phyloP scores from a whole-genome alignment of 305 asterid species.

The Fraxinus paxiana region DNA sequence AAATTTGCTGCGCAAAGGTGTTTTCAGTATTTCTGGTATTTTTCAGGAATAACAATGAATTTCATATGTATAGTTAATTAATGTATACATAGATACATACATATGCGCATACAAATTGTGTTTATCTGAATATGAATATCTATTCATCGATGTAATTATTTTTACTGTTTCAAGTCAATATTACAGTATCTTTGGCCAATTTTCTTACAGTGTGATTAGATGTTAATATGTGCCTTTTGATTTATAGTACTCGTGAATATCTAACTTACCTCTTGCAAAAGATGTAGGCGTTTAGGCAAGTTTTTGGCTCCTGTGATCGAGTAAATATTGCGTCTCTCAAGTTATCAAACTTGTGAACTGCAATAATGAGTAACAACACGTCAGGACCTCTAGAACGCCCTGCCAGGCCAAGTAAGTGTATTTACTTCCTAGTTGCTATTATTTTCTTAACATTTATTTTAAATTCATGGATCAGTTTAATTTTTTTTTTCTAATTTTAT shows the following conservation, averaged over 20 bases:
- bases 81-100: background rate
- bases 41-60: background rate
- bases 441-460: background rate
- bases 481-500: background rate
- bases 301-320: conserved; percentile 19
- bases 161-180: background rate
- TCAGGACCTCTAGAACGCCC: conserved; percentile 49
- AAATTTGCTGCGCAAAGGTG: background rate
- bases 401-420: conserved; percentile 52
- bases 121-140: background rate
- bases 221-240: background rate
- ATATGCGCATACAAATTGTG: background rate
- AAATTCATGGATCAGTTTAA: background rate
- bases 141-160: background rate
- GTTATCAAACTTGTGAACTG: conserved; percentile 26
- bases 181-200: background rate
- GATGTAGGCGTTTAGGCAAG: conserved; percentile 34
- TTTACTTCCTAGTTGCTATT: background rate
- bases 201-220: background rate
- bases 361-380: conserved; percentile 40
- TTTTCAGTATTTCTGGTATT: background rate
- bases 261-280: conserved; percentile 2
- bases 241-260: background rate
- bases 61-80: background rate
- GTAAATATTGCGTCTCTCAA: background rate